phyloP scores from a whole-genome alignment of 2,329 filamentous ascomycete species.

The Stemphylium vesicarium region DNA sequence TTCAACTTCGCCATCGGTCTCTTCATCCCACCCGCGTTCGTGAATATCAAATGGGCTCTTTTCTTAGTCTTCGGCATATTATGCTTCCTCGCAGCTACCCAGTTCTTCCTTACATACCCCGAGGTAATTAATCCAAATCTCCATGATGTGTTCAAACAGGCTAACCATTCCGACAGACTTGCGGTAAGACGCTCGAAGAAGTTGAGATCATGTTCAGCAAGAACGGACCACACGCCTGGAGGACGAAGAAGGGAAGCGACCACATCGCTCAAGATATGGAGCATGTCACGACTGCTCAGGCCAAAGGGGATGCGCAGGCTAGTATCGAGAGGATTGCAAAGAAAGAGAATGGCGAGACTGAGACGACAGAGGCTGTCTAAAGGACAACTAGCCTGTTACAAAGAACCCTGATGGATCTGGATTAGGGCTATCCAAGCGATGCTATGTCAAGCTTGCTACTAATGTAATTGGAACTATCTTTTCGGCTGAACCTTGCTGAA shows the following conservation, averaged over 20 bases:
- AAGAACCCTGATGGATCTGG: no score
- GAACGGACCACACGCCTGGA: slow-evolving; percentile 64
- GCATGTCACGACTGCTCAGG: slow-evolving; percentile 30
- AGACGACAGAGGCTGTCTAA: slow-evolving; percentile 12
- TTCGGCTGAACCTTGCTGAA: not conserved
- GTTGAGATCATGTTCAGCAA: slow-evolving; percentile 72
- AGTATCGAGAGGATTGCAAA: slow-evolving; percentile 29
- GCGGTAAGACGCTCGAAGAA: slow-evolving; percentile 77
- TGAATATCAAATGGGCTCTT: slow-evolving; percentile 64
- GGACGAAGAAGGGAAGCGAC: slow-evolving; percentile 43
- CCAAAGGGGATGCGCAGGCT: slow-evolving; percentile 32
- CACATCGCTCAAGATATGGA: slow-evolving; percentile 37
- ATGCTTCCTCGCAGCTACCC: slow-evolving; percentile 70
- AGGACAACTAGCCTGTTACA: not conserved
- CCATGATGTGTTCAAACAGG: not conserved
- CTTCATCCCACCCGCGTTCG: slow-evolving; percentile 65
- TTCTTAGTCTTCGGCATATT: slow-evolving; percentile 80
- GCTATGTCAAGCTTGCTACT: not conserved
- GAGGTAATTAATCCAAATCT: slow-evolving; percentile 48
- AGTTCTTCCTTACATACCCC: slow-evolving; percentile 70
- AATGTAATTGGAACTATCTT: not conserved
- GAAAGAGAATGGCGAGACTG: slow-evolving; percentile 21
- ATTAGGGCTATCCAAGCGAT: not conserved
- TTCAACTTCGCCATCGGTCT: slow-evolving; percentile 63
- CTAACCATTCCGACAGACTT: slow-evolving; percentile 53